Base-by-base conservation (phyloP, 225 moss, liverwort and hornwort genomes). In the Antitrichia curtipendula region DNA sequence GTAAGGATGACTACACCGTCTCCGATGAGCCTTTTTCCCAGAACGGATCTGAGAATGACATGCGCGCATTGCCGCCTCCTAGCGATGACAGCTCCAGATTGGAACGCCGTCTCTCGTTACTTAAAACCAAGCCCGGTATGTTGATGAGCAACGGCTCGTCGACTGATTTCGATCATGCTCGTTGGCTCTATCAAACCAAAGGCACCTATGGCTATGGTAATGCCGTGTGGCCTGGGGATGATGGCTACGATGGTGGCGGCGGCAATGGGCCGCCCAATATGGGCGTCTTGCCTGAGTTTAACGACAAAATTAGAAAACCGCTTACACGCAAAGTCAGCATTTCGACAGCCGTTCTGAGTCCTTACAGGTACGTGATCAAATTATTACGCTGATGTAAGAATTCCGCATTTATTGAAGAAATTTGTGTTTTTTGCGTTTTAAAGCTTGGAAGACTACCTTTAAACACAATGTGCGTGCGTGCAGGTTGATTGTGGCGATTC, bases 171-270 rank as follows among this genome's bases (percentile, higher is more conserved):
- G 96, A 98, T 73, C 96, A 98, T 31, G 96, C 96, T 54, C 93
- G 98, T 9, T 98, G 98, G 98, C 79, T 98, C 50, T 98, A 98
- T 65, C 92, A 95, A 79, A 95, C 94, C 63, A 95, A 95, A 57
- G 94, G 94, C 19, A 93, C 94, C 4, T 95, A 95, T 56, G 94
- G 94, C 29, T 95, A 95, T 57, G 94, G 94, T 18, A 95, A 95
- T 54, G 94, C 94, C 16, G 89, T 95, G 45, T 95, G 94, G 94
- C 94, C 94, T 58, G 93, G 90, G 76, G 92, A 95, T n/a, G 94
- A 95, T 65, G 92, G 90, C 36, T 93, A 93, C 66, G 88, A 90
- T 41, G 93, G 91, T 13, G 93, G 93, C 56, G 87, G 82, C 6
- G 91, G 92, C 29, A 57, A 86, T 16, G 86, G 77, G 28, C 89